These are phyloP conservation scores for Penicillium bialowiezense DNA, from an alignment of 495 filamentous ascomycete genomes.

Conservation along the genomic window DNA sequence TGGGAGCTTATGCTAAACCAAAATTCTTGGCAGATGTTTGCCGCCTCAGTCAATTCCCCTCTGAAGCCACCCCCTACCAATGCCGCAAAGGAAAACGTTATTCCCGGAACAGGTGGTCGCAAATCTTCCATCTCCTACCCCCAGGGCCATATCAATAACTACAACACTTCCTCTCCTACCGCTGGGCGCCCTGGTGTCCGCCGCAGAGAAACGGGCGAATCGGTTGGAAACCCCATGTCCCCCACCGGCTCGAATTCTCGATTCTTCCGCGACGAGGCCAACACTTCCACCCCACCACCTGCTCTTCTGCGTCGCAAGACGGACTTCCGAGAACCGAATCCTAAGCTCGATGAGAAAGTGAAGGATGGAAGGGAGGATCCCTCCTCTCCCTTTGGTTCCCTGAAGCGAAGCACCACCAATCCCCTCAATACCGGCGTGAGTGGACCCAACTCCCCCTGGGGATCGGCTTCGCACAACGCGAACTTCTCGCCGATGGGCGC, in stretches of 20 bases:
- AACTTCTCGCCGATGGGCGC: conserved; percentile 71
- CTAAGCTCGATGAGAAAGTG: conserved; percentile 39
- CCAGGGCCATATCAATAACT: conserved; percentile 43
- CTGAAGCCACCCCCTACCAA: conserved; percentile 79
- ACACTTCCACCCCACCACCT: conserved; percentile 58
- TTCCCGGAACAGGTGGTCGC: conserved; percentile 58
- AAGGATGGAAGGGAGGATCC: conserved; percentile 44
- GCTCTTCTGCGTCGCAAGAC: conserved; percentile 73
- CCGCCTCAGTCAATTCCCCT: conserved; percentile 85
- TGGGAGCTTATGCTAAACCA: conserved; percentile 23
- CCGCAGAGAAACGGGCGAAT: conserved; percentile 85
- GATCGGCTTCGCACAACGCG: conserved; percentile 51
- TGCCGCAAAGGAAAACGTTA: conserved; percentile 63
- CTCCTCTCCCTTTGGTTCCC: conserved; percentile 55
- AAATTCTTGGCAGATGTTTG: conserved; percentile 57
- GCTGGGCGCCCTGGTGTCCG: conserved; percentile 67
- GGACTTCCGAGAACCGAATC: conserved; percentile 56
- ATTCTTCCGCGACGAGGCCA: conserved; percentile 59
- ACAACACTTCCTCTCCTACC: conserved; percentile 55
- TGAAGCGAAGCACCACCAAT: conserved; percentile 71
- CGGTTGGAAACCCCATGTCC: conserved; percentile 58
- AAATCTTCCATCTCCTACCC: conserved; percentile 73
- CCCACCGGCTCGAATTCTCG: conserved; percentile 46
- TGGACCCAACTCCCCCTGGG: conserved; percentile 69
- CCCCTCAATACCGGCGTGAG: conserved; percentile 48